Base-by-base conservation (phyloP, 1,284 basidiomycete genomes). In the Ceratobasidium sp. region DNA sequence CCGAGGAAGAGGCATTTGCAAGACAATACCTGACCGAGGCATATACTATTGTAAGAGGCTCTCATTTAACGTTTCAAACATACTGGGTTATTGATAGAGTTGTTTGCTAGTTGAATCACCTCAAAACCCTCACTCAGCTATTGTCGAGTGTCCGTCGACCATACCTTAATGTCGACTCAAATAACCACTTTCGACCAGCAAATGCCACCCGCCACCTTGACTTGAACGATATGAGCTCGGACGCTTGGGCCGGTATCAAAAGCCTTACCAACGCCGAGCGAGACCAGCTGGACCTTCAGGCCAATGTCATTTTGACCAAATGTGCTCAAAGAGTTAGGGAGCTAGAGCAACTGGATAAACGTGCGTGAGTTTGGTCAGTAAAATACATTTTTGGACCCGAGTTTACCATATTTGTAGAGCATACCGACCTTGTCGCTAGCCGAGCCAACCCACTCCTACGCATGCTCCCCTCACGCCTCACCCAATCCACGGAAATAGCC, bases 211-310 rank as follows among this genome's bases (percentile, higher is more conserved):
- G 84, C 43, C 83, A 77, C 43, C 78, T 91, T 64, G 87, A 92
- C 78, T 75, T 90, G 12, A 80, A 69, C 22, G 64, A 47, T 25
- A 54, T 78, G 54, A 81, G 80, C 56, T 75, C 80, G 22, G 82
- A 85, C 65, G 81, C 83, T 31, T 93, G 89, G 89, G 79, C 85
- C 13, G 85, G 86, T 68, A 82, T 93, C 52, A 86, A 86, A 70
- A 82, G 89, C 75, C 83, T 96, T 15, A 87, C 86, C 27, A 93
- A 96, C 74, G 87, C 91, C 71, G 93, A 96, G 77, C 82, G 94
- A 62, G 93, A 96, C 79, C 91, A 95, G 78, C 91, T 96, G 71
- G 94, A 96, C 81, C 81, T 94, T 72, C 92, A 95, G 77, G 89
- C 93, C 31, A 88, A 90, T 71, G 84, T 93, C 70, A 89, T 94